A percentile compares a stretch with the other conserved stretches of the same genome.
These are phyloP conservation scores for Tagetes erecta DNA, from an alignment of 129 eudicot species.

Conservation along the genomic window DNA sequence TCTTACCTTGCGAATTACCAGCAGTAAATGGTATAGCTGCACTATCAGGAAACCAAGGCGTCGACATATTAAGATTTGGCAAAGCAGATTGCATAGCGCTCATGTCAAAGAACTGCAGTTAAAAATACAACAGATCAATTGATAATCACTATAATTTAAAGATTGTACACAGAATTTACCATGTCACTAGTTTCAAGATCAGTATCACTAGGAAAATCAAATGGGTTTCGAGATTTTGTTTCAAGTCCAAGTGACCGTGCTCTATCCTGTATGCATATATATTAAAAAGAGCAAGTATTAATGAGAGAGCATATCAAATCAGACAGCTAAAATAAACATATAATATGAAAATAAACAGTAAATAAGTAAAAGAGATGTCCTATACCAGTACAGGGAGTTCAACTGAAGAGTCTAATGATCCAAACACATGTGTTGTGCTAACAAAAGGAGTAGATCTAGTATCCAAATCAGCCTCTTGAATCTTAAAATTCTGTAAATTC, in stretches of 20 bases:
- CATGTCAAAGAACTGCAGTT: constrained; percentile 81
- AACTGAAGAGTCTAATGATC: constrained; percentile 27
- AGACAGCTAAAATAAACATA: neutral
- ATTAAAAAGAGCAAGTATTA: neutral
- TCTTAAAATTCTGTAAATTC: constrained; percentile 32
- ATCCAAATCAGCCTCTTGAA: constrained; percentile 32
- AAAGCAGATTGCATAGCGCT: constrained; percentile 69
- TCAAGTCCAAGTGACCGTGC: constrained; percentile 35
- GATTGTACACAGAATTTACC: constrained; percentile 44
- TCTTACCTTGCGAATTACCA: constrained; percentile 50
- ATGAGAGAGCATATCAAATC: neutral
- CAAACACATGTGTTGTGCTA: constrained; percentile 34
- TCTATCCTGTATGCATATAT: constrained; percentile 46
- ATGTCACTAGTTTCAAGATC: constrained; percentile 53
- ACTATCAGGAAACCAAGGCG: constrained; percentile 68
- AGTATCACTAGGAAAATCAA: constrained; percentile 66
- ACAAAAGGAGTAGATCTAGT: constrained; percentile 31
- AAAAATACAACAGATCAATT: neutral
- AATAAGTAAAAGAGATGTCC: constrained; percentile 16
- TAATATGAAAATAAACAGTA: neutral
- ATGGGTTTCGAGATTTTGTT: constrained; percentile 72
- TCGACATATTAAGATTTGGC: constrained; percentile 46
- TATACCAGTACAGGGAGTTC: constrained; percentile 34
- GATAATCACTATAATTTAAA: neutral
- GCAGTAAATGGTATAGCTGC: constrained; percentile 46